A percentile compares a stretch with the other conserved stretches of the same genome.
phyloP scores from a whole-genome alignment of 371 early-diverging fungal genomes.

The Globomyces sp. region DNA sequence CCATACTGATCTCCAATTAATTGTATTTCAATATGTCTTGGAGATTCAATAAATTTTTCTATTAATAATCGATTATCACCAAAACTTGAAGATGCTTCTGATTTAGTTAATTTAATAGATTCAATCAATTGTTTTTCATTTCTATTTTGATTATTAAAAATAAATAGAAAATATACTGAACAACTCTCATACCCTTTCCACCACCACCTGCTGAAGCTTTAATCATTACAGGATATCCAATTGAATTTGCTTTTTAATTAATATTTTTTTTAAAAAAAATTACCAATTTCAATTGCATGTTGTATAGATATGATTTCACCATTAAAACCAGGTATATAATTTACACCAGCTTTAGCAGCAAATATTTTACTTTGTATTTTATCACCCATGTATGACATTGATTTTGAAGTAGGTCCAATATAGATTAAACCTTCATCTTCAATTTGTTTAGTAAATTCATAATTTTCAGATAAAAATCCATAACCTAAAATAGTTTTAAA shows the following conservation, averaged over 20 bases:
- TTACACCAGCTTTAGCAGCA: conserved; percentile 80
- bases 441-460: conserved; percentile 79
- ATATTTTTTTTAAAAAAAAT: too few species aligned
- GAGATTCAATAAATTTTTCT: conserved; percentile 90
- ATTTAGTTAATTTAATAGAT: conserved; percentile 77
- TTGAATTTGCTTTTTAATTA: conserved; percentile 60
- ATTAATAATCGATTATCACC: conserved; percentile 88
- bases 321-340: conserved; percentile 87
- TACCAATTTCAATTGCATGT: conserved; percentile 70
- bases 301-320: conserved; percentile 73
- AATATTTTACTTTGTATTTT: conserved; percentile 83
- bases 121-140: conserved; percentile 70
- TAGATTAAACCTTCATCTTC: conserved; percentile 70
- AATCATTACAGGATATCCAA: conserved; percentile 98
- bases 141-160: conserved; percentile 19
- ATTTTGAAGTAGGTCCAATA: conserved; percentile 85
- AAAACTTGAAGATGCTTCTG: conserved; percentile 84
- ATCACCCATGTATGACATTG: conserved; percentile 93
- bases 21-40: conserved; percentile 98
- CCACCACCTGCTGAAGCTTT: conserved; percentile 99
- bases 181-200: conserved; percentile 80
- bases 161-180: too few species aligned
- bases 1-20: conserved; percentile 97
- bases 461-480: conserved; percentile 97
- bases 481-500: conserved; percentile 56